Base-by-base conservation (phyloP, 768 basidiomycete species). In the Neoboletus subvelutipes region DNA sequence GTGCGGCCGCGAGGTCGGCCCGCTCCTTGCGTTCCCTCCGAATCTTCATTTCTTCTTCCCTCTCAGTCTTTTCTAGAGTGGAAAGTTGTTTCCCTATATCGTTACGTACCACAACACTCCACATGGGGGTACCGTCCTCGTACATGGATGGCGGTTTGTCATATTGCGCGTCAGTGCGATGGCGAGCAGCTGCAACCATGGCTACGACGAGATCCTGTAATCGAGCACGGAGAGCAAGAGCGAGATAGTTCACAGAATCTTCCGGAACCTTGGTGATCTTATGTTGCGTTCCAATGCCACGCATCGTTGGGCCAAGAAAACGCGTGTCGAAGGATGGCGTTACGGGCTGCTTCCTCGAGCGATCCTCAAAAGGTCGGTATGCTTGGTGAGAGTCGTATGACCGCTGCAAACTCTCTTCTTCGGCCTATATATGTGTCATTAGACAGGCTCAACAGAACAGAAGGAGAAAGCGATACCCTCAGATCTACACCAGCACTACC, bases 401-500 rank as follows among this genome's bases (percentile, higher is more conserved):
- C 40, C 87, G 79, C 62, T 92, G 89, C 6, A 93, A 73, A 4
- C 82, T 79, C 69, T 93, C 92, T 75, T 94, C 92, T 71, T 94
- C 92, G 0, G 92, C 92, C 90, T 94, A 64, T n/a, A 22, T 36
- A 42, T 31, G 20, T 31, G 39, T 31, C 48, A 39, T 62, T n/a
- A 52, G 12, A 36, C 15, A 34, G n/a, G 28, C 6, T 10, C 26
- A 15, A 36, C 8, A 20, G 37, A 24, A 29, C 15, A 33, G n/a
- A 37, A 41, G 13, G 45, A 29, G 33, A 53, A 29, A 17, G 33
- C 71, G 79, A 59, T 61, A 89, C 90, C 68, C 88, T 75, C n/a
- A 94, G 74, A 73, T 94, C 92, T 8, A 94, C 90, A 12, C 92
- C 91, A 8, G 90, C 91, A 66, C 90, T 91, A 5, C 90, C 92